Base-by-base conservation (phyloP, 2,329 filamentous ascomycete genomes). In the Fusarium pseudocircinatum region DNA sequence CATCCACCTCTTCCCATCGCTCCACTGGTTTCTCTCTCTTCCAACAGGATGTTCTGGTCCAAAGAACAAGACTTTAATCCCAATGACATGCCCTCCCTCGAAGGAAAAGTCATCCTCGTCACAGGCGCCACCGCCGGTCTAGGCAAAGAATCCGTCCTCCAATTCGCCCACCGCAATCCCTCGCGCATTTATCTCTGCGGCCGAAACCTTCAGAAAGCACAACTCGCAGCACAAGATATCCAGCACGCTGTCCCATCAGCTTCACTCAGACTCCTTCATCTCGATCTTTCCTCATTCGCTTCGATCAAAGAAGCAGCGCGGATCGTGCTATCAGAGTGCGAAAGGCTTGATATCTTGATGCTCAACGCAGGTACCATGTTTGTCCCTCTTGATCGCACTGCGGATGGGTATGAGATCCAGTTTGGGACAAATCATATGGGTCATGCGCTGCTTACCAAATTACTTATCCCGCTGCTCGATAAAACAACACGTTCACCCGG, bases 391-490 rank as follows among this genome's bases (percentile, higher is more conserved):
- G 24, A 10, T 10, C 24, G 20, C 13, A 53, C 50, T 12, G 20
- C n/a, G 2, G 50, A 53, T 2, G 50, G 34, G 2, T 39, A 53
- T 4, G 50, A 53, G 24, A 13, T 39, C 0, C 50, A 39, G 14
- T 53, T 53, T 28, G 50, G 50, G 2, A 53, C 50, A 2, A 53
- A 53, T 16, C 24, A 53, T 28, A 53, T 53, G 34, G 34, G 50
- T 2, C 50, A 53, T 1, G 24, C 50, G 5, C 0, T 53, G 0
- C 24, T 53, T 2, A 10, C 24, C 4, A 53, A 18, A 1, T 2
- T 53, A 6, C 50, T 53, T 1, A 28, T 53, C 2, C 34, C 50
- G 3, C 7, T 53, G 24, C 34, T 53, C 4, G 10, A 28, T 6
- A 53, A 53, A 7, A 39, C 50, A 7, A 28, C 50, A 1, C 18